A percentile compares a stretch with the other conserved stretches of the same genome.
phyloP scores from a whole-genome alignment of 371 early-diverging fungal genomes.

The Lichtheimia ornata region DNA sequence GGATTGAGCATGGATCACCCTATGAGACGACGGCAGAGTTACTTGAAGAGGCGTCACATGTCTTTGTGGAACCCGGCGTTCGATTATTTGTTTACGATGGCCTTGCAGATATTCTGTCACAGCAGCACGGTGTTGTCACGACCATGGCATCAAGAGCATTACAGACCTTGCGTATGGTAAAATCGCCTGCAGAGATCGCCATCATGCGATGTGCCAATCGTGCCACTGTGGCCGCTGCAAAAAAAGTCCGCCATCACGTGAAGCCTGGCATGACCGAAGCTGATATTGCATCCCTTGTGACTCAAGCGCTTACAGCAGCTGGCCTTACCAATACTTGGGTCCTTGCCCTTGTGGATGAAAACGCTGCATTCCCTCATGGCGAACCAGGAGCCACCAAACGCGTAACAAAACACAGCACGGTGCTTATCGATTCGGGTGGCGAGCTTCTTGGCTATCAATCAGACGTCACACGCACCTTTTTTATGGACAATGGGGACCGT shows the following conservation, averaged over 20 bases:
- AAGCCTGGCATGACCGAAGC: slow-evolving; percentile 45
- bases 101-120: slow-evolving; percentile 21
- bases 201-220: slow-evolving; percentile 57
- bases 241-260: slow-evolving; percentile 44
- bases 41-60: slow-evolving; percentile 18
- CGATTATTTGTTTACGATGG: slow-evolving; percentile 55
- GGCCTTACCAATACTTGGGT: slow-evolving; percentile 58
- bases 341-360: slow-evolving; percentile 51
- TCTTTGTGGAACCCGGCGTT: slow-evolving; percentile 50
- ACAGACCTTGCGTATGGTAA: slow-evolving; percentile 48
- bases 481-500: slow-evolving; percentile 21
- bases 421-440: slow-evolving; percentile 61
- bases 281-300: slow-evolving; percentile 43
- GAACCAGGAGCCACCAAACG: slow-evolving; percentile 40
- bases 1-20: slow-evolving; percentile 56
- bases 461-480: slow-evolving; percentile 61
- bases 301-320: slow-evolving; percentile 31
- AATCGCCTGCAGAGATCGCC: slow-evolving; percentile 52
- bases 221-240: slow-evolving; percentile 53
- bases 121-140: slow-evolving; percentile 12
- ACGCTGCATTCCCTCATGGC: slow-evolving; percentile 65
- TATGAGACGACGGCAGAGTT: slow-evolving; percentile 39
- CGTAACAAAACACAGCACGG: slow-evolving; percentile 43
- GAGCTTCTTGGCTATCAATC: slow-evolving; percentile 36
- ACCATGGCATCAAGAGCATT: slow-evolving; percentile 46